Conservation (phyloP, 306 rosid genomes). For the Trichosanthes truncata region DNA sequence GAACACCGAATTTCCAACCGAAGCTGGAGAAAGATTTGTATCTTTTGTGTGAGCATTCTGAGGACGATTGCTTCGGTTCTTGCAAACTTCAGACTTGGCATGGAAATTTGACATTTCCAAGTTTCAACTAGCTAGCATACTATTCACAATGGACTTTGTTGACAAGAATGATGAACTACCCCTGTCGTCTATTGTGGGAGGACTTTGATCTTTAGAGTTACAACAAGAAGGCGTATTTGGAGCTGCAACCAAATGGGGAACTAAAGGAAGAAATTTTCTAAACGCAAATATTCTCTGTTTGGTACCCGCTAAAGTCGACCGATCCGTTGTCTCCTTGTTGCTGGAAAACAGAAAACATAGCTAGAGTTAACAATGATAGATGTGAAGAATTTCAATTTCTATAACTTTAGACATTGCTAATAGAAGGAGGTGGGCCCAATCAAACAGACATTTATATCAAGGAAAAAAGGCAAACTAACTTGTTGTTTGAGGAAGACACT, state of each 20-base stretch:
- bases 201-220: conserved; percentile 1
- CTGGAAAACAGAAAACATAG: conserved; percentile 11
- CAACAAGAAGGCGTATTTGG: conserved; percentile 56
- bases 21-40: not conserved
- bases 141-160: not conserved
- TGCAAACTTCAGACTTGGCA: not conserved
- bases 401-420: not conserved
- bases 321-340: conserved; percentile 70
- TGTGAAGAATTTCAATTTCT: not conserved
- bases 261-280: conserved; percentile 26
- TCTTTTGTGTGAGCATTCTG: not conserved
- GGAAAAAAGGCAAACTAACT: conserved; percentile 33
- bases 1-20: not conserved
- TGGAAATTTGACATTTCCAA: conserved; percentile 8
- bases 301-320: conserved; percentile 66
- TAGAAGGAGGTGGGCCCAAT: not conserved
- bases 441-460: not conserved
- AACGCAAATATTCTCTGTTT: conserved; percentile 75
- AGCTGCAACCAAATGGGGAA: conserved; percentile 4
- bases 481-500: conserved; percentile 75
- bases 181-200: conserved; percentile 10
- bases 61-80: not conserved
- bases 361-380: not conserved
- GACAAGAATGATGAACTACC: conserved; percentile 9
- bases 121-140: not conserved